These are phyloP conservation scores for Penicillium steckii DNA, from an alignment of 495 filamentous ascomycete genomes.

Conservation along the genomic window DNA sequence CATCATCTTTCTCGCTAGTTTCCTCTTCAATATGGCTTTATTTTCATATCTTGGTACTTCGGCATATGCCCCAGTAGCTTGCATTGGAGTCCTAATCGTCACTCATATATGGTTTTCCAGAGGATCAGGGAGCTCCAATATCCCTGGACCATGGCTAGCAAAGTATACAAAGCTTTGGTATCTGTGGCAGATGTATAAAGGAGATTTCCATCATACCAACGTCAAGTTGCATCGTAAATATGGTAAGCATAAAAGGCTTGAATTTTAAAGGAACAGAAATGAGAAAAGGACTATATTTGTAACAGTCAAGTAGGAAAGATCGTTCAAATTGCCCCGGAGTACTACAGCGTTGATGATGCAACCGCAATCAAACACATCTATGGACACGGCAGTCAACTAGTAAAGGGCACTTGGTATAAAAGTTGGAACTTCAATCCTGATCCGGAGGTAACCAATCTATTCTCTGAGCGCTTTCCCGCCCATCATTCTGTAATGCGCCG, in stretches of 20 bases:
- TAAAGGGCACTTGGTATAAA: conserved; percentile 11
- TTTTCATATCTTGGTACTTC: too few species aligned
- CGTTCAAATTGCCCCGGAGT: conserved; percentile 17
- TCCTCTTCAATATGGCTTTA: too few species aligned
- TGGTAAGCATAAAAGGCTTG: not conserved
- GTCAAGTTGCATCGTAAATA: not conserved
- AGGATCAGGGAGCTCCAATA: too few species aligned
- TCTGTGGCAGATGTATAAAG: conserved; percentile 27
- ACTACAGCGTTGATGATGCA: conserved; percentile 37
- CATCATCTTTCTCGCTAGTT: too few species aligned
- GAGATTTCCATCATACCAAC: not conserved
- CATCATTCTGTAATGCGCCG: conserved; percentile 13
- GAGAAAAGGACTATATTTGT: not conserved
- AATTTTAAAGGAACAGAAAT: too few species aligned
- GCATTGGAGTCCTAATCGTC: too few species aligned
- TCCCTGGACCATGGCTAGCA: conserved; percentile 46
- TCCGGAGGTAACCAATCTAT: conserved; percentile 12
- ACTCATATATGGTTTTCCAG: too few species aligned
- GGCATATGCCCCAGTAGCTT: too few species aligned
- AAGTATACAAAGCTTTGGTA: conserved; percentile 51
- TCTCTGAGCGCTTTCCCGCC: conserved; percentile 17
- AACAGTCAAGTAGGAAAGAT: not conserved
- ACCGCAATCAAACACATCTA: conserved; percentile 34
- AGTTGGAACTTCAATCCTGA: conserved; percentile 11
- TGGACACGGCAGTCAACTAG: conserved; percentile 12